These are phyloP conservation scores for Colletotrichum sp. DNA, from an alignment of 2,329 filamentous ascomycete species.

Conservation along the genomic window DNA sequence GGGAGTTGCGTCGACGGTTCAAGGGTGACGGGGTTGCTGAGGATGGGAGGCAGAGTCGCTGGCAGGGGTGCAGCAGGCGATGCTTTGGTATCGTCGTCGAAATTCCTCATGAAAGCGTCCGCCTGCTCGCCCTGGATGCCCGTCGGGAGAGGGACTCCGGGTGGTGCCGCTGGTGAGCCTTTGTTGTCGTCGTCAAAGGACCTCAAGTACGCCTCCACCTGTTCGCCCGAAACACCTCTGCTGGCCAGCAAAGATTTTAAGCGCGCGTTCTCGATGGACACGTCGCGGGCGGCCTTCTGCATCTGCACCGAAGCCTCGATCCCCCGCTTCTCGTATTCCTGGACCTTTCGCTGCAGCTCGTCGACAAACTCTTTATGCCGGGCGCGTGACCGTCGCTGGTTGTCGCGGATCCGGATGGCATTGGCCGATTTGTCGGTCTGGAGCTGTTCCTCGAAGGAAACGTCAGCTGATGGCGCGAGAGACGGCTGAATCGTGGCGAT, in stretches of 20 bases:
- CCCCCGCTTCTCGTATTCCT: conserved; percentile 52
- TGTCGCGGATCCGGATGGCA: conserved; percentile 48
- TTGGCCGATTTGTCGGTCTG: conserved; percentile 24
- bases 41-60: conserved; percentile 2
- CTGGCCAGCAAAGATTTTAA: conserved; percentile 47
- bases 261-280: conserved; percentile 52
- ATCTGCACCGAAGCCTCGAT: conserved; percentile 56
- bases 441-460: conserved; percentile 14
- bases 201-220: conserved; percentile 45
- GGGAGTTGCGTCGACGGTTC: conserved; percentile 3
- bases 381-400: conserved; percentile 58
- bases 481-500: background rate
- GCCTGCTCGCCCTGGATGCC: background rate
- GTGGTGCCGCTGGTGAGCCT: conserved; percentile 24
- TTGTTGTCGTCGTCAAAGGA: conserved; percentile 34
- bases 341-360: conserved; percentile 49
- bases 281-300: conserved; percentile 56
- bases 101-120: background rate
- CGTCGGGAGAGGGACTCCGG: background rate
- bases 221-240: conserved; percentile 40
- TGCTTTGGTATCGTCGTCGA: conserved; percentile 25
- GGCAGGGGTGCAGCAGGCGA: conserved; percentile 24
- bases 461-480: background rate
- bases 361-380: conserved; percentile 56
- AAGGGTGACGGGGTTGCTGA: conserved; percentile 3